phyloP scores from a whole-genome alignment of 2,329 filamentous ascomycete genomes.

The Aspergillus sp. region DNA sequence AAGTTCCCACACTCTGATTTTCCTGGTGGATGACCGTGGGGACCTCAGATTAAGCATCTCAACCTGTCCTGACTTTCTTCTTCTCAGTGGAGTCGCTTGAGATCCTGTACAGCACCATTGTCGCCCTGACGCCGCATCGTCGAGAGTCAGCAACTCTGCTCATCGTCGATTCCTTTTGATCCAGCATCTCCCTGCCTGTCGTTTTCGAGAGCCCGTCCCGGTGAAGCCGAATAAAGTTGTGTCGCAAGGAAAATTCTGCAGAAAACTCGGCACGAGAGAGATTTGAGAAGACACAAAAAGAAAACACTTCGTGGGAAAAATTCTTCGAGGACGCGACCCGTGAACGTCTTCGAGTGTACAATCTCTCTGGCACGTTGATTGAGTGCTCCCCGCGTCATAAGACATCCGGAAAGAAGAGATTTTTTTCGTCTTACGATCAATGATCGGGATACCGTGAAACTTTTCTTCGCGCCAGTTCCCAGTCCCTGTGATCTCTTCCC shows the following conservation, averaged over 20 bases:
- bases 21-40: constrained; percentile 43
- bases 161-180: constrained; percentile 2
- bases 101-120: constrained; percentile 22
- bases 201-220: constrained; percentile 18
- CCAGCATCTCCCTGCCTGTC: constrained; percentile 13
- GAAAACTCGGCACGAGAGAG: neutral
- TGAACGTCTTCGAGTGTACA: constrained; percentile 16
- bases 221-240: constrained; percentile 11
- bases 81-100: constrained; percentile 33
- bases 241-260: constrained; percentile 14
- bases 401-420: constrained; percentile 16
- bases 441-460: constrained; percentile 37
- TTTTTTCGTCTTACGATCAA: constrained; percentile 30
- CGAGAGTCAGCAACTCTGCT: neutral
- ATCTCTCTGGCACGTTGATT: constrained; percentile 3
- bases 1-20: constrained; percentile 40
- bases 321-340: constrained; percentile 14
- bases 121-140: neutral
- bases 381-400: constrained; percentile 14
- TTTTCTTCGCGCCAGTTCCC: constrained; percentile 11
- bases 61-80: constrained; percentile 25
- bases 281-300: constrained; percentile 13
- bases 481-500: constrained; percentile 15
- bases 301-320: constrained; percentile 9
- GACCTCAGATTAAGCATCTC: constrained; percentile 39